Evolutionary conservation across 441 rosid species (phyloP), one percentile per base, ranked within the genome.

Genomic region (Bruguiera hainesii): DNA sequence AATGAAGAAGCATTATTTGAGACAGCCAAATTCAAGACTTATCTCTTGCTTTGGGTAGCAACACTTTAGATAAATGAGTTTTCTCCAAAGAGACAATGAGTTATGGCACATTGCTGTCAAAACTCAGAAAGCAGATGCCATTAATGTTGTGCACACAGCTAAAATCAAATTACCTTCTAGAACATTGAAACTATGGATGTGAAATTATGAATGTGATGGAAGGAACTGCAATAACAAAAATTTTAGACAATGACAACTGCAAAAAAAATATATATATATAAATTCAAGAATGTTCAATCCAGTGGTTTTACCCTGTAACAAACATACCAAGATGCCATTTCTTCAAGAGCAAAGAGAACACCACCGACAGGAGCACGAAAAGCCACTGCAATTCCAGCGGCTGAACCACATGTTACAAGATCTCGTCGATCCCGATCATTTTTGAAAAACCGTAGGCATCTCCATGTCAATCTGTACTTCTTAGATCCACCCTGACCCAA

Each of bases 311-410:
- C 9, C 23, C 5, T 19, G 42, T 28, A 50, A 56, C 16, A 56
- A 33, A 74, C 73, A 66, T 82, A 89, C 98, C 97, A 93, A 70
- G 97, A 88, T 68, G 93, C 84, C 96, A 90, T 90, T 83, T 90
- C 98, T 79, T 93, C 97, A 49, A 93, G 83, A 25, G 92, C 84
- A 73, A 93, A 93, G 57, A 93, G 76, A 74, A 88, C 84, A 65
- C 98, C 98, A 59, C 97, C 97, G 19, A 93, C 88, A 0, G 96
- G 98, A 62, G 97, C 89, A 65, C 96, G 90, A 69, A 93, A 92
- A 2, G 98, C 84, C 19, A 89, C 88, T 33, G 98, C 90, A 11
- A 93, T 93, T 71, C 98, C 98, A 64, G 96, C 96, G 69, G 98
- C 97, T 16, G 97, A 79, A 49, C 97, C 98, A 61, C 96, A 93